phyloP scores from a whole-genome alignment of 2,329 filamentous ascomycete species.

The Trichoderma cornu-damae region DNA sequence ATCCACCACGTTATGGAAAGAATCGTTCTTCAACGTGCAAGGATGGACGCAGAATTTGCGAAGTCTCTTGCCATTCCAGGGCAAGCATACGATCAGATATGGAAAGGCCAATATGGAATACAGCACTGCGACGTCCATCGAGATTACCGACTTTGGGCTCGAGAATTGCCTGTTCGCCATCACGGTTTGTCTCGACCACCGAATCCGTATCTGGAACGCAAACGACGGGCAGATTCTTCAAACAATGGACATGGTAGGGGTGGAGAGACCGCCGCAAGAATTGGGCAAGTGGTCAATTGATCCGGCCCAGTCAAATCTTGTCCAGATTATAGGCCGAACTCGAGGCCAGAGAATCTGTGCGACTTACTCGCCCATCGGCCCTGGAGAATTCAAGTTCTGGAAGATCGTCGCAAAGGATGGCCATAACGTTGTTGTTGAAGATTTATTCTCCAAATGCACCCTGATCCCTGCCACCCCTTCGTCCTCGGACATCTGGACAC shows the following conservation, averaged over 20 bases:
- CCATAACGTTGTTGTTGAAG: constrained; percentile 60
- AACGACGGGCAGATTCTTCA: constrained; percentile 71
- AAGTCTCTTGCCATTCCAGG: constrained; percentile 62
- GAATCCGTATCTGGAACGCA: constrained; percentile 83
- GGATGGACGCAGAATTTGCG: constrained; percentile 65
- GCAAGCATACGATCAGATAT: constrained; percentile 58
- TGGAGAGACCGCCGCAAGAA: constrained; percentile 61
- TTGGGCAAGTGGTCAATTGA: constrained; percentile 70
- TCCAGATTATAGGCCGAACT: constrained; percentile 62
- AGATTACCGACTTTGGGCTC: constrained; percentile 48
- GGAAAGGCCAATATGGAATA: constrained; percentile 61
- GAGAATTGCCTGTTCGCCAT: constrained; percentile 55
- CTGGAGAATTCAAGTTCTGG: constrained; percentile 95
- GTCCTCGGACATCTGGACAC: constrained; percentile 70
- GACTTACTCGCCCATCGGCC: constrained; percentile 82
- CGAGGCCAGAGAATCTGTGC: constrained; percentile 57
- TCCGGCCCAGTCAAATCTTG: constrained; percentile 69
- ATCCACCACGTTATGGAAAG: constrained; percentile 52
- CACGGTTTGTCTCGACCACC: constrained; percentile 84
- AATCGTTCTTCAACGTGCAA: constrained; percentile 67
- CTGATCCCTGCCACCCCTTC: constrained; percentile 66
- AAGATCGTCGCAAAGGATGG: constrained; percentile 60
- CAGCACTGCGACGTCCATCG: constrained; percentile 60
- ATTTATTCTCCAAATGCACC: constrained; percentile 57
- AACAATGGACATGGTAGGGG: constrained; percentile 71